Evolutionary conservation across 2,329 filamentous ascomycete species (phyloP).

Genomic region (Pyrenophora seminiperda): DNA sequence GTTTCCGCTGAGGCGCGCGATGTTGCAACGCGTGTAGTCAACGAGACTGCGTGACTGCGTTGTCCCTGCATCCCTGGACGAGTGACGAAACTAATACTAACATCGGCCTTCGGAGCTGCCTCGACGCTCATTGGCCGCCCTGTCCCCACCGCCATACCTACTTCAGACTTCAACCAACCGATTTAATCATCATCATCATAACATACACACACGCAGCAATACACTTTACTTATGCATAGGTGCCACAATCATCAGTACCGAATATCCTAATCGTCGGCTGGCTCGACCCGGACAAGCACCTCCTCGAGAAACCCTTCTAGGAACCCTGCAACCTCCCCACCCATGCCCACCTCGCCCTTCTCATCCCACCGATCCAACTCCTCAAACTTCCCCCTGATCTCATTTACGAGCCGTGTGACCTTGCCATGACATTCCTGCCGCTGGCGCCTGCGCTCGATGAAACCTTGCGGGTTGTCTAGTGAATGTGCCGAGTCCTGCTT

Average conservation of each 20-base stretch:
- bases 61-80: conserved; percentile 4
- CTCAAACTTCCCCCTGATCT: conserved; percentile 80
- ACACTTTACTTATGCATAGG: background rate
- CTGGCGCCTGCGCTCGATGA: conserved; percentile 41
- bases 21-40: conserved; percentile 3
- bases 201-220: no score
- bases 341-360: conserved; percentile 89
- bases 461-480: conserved; percentile 63
- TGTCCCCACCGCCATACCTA: background rate
- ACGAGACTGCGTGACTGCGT: conserved; percentile 2
- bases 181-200: no score
- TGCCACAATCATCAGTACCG: background rate
- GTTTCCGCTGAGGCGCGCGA: conserved; percentile 11
- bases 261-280: conserved; percentile 68
- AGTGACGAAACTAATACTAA: conserved; percentile 24
- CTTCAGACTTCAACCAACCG: background rate
- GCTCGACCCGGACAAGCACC: conserved; percentile 88
- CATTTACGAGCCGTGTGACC: conserved; percentile 78
- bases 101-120: conserved; percentile 15
- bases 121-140: conserved; percentile 16
- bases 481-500: conserved; percentile 49
- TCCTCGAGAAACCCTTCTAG: conserved; percentile 93
- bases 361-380: conserved; percentile 91
- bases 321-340: conserved; percentile 84
- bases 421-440: conserved; percentile 74